Evolutionary conservation across 2,329 filamentous ascomycete genomes (phyloP), one percentile per base, ranked within the genome.

Genomic region (Sclerotinia minor): DNA sequence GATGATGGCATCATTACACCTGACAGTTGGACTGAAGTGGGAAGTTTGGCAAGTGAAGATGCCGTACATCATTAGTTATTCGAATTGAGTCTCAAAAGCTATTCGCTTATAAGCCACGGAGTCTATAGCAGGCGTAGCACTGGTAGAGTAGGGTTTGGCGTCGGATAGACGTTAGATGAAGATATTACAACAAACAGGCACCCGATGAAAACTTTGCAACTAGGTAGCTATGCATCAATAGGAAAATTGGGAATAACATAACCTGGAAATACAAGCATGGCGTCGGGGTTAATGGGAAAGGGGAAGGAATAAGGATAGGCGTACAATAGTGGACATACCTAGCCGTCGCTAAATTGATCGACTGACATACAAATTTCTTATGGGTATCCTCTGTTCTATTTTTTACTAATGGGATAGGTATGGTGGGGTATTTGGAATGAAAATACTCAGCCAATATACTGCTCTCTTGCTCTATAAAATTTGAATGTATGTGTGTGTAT

Each of bases 21-120:
- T 0, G 82, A 82, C 1, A 87, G 84, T 76, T 89, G 87, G 87
- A 87, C 85, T 8, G 87, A 89, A 74, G 82, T 89, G 19, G 87
- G 85, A 69, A 89, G 87, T 70, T 82, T 86, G 17, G 79, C 88
- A 35, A 88, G 86, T 74, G 75, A 77, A 59, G 73, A 75, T 68
- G 73, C 69, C 35, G 53, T 73, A 24, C 72, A 73, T 50, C 71
- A 74, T 70, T 76, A 74, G 68, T 72, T 49, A 59, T 70, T 17
- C 24, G 35, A 24, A 60, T 69, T 45, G 73, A 29, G 70, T 50
- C 29, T 21, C 32, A 63, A 41, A 19, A 9, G 45, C 29, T 21
- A 50, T n/a, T 24, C 29, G 9, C 29, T 19, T 13, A 50, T 17
- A 29, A 38, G 17, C 21, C 26, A 24, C 13, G 58, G 44, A 47